Evolutionary conservation across 2,329 filamentous ascomycete genomes (phyloP).

Genomic region (Gnomoniopsis smithogilvyi): DNA sequence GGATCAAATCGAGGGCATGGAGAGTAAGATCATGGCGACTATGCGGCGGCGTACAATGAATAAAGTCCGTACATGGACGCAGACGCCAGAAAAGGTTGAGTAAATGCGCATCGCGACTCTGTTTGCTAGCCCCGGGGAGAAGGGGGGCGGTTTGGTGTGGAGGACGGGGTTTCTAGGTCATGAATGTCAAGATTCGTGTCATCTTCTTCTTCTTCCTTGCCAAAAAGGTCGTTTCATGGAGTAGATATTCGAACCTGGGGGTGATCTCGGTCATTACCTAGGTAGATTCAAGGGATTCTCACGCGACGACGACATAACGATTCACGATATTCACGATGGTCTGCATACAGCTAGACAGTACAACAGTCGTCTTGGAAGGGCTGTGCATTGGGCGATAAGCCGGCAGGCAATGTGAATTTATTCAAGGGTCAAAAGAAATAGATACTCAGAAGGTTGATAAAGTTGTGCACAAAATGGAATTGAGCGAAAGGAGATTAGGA

Average conservation of each 20-base stretch:
- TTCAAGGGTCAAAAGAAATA: background rate
- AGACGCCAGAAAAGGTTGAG: constrained; percentile 18
- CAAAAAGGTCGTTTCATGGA: background rate
- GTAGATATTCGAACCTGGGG: background rate
- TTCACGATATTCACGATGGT: background rate
- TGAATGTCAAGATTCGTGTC: background rate
- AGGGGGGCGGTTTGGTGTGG: too few relatives aligned
- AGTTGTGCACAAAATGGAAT: background rate
- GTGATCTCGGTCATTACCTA: background rate
- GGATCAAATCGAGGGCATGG: constrained; percentile 53
- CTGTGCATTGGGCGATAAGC: background rate
- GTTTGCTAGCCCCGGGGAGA: background rate
- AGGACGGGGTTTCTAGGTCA: too few relatives aligned
- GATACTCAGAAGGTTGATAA: background rate
- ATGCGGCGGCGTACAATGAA: constrained; percentile 56
- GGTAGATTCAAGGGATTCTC: background rate
- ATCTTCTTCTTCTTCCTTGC: background rate
- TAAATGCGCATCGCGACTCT: background rate
- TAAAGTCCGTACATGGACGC: constrained; percentile 52
- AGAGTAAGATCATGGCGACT: constrained; percentile 53
- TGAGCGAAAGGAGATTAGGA: background rate
- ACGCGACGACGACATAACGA: background rate
- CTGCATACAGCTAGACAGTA: background rate
- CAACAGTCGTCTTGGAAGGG: background rate
- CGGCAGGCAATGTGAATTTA: background rate